Base-by-base conservation (phyloP, 208 protist genomes). In the Crithidia fasciculata region DNA sequence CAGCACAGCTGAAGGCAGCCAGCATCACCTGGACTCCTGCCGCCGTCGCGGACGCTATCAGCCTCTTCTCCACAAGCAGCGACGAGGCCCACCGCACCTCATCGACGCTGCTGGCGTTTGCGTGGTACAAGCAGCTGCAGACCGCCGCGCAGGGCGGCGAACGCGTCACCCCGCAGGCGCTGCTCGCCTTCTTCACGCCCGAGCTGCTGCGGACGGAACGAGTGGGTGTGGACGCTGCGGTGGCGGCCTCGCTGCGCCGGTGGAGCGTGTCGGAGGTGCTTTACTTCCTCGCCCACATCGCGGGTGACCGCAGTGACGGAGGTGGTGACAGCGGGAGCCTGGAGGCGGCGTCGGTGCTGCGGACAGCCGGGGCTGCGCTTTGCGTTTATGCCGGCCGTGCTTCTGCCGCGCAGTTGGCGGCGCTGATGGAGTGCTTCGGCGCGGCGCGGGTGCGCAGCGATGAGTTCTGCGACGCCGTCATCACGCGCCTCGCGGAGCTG, bases 371-470 rank as follows among this genome's bases (percentile, higher is more conserved):
- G 4, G 64, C 62, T 15, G 74, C 78, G 28, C 75, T 96, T 36
- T 68, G 70, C 10, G 49, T 50, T 28, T 89, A 87, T 64, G 85
- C 88, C 55, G 72, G 72, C 13, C 77, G 79, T 12, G 87, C 91
- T 9, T 92, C 91, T 15, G 72, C 84, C 18, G 53, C 71, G 43
- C 91, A 96, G 82, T 74, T 96, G 37, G 77, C 79, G 9, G 65
- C 75, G 53, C 73, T 96, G 15, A 79, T 89, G 60, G 72, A 77
- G 58, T 92, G 77, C 53, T 94, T 86, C 61, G 91, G 89, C 2
- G 62, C 50, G 36, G 81, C 87, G 3, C 79, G 80, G 36, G 89
- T 96, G 45, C 86, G 91, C 3, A 85, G 91, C 57, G 89, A 96
- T 57, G 76, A 78, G 8, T 90, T 96, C 53, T 94, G 89, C 76